Percentiles rank a stretch among this genome's conserved stretches.
phyloP scores from a whole-genome alignment of 192 early-diverging fungal species.

The Backusella tuberculispora region DNA sequence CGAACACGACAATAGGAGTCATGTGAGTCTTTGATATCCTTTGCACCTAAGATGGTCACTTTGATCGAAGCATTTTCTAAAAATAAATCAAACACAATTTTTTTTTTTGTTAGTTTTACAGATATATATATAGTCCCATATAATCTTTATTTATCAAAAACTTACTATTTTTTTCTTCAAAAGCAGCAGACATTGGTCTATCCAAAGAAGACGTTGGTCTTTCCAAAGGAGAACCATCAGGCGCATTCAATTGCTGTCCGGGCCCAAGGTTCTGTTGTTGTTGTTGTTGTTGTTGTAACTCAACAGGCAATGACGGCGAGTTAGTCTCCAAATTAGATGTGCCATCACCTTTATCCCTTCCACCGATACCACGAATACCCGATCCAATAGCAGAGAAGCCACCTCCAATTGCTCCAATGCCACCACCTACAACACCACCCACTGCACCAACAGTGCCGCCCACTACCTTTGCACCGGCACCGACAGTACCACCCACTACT shows the following conservation, averaged over 20 bases:
- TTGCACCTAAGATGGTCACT: slow-evolving; percentile 48
- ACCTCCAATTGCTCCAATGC: background rate
- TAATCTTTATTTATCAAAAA: slow-evolving; percentile 18
- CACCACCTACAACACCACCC: slow-evolving; percentile 21
- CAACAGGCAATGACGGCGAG: background rate
- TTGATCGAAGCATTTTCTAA: slow-evolving; percentile 45
- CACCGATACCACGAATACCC: slow-evolving; percentile 3
- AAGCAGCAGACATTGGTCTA: slow-evolving; percentile 3
- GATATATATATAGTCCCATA: background rate
- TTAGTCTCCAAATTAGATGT: background rate
- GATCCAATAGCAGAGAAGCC: slow-evolving; percentile 5
- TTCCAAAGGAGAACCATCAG: background rate
- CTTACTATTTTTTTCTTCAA: slow-evolving; percentile 17
- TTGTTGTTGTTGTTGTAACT: background rate
- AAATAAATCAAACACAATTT: background rate
- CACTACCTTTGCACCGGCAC: slow-evolving; percentile 22
- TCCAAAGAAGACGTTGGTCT: background rate
- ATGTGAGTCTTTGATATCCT: slow-evolving; percentile 39
- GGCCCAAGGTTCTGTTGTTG: background rate
- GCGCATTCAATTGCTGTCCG: background rate
- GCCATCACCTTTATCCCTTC: background rate
- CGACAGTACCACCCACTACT: slow-evolving; percentile 5
- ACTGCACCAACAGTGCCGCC: slow-evolving; percentile 33
- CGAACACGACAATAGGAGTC: slow-evolving; percentile 67
- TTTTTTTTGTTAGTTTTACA: background rate